Evolutionary conservation across 2,329 filamentous ascomycete genomes (phyloP).

Genomic region (Macrophomina pseudophaseolina): DNA sequence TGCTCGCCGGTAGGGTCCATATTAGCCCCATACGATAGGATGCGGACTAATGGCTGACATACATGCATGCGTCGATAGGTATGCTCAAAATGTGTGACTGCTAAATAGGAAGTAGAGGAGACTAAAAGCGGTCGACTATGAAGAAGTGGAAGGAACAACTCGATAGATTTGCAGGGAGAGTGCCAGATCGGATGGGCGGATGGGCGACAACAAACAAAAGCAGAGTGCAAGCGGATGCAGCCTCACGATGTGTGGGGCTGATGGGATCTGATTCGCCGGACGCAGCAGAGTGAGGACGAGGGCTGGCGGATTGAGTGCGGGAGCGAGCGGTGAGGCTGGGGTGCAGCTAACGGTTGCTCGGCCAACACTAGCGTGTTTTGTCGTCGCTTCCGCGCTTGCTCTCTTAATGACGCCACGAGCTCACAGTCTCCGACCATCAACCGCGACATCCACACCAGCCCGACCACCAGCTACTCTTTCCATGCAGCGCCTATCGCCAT

Average conservation of each 20-base stretch:
- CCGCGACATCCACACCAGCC: constrained; percentile 8
- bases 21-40: too few relatives aligned
- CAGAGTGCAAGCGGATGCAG: constrained; percentile 1
- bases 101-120: too few relatives aligned
- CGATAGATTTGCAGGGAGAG: too few relatives aligned
- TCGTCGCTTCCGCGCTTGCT: neutral
- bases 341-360: constrained; percentile 1
- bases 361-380: constrained; percentile 10
- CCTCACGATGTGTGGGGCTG: neutral
- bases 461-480: constrained; percentile 12
- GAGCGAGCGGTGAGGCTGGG: neutral
- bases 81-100: too few relatives aligned
- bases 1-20: too few relatives aligned
- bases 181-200: neutral
- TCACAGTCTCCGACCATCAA: neutral
- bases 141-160: too few relatives aligned
- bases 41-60: too few relatives aligned
- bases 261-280: neutral
- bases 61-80: too few relatives aligned
- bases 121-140: too few relatives aligned
- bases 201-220: constrained; percentile 9
- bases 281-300: neutral
- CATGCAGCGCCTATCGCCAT: constrained; percentile 17
- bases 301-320: neutral
- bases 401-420: constrained; percentile 10